Conservation (phyloP, 2,329 filamentous ascomycete species). For the Rhinocladiella similis region DNA sequence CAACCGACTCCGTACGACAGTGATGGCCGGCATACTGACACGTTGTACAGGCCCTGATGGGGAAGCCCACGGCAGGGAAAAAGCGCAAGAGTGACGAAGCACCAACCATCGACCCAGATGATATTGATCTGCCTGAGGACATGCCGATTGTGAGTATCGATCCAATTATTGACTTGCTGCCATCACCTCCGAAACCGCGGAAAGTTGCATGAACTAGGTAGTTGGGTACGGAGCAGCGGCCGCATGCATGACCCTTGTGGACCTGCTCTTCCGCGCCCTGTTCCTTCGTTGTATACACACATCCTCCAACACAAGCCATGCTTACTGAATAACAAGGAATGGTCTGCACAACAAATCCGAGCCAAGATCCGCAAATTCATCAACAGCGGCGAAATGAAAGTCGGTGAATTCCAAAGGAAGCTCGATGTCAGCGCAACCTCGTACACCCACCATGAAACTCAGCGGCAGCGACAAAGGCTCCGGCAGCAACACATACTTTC, state of each 20-base stretch:
- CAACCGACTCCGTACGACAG: no score
- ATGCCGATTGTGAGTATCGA: background rate
- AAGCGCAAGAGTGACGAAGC: constrained; percentile 11
- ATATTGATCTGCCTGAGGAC: background rate
- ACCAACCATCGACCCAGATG: constrained; percentile 1
- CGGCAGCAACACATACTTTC: constrained; percentile 33
- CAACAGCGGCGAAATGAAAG: constrained; percentile 29
- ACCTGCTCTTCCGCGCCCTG: background rate
- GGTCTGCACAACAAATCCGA: constrained; percentile 36
- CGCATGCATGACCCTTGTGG: background rate
- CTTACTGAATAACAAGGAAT: no score
- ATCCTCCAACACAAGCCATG: no score
- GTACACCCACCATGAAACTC: constrained; percentile 39
- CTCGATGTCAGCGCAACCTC: constrained; percentile 23
- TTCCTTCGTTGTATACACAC: no score
- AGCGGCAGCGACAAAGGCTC: constrained; percentile 8
- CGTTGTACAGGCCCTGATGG: no score
- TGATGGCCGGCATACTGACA: no score
- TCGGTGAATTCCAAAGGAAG: constrained; percentile 11
- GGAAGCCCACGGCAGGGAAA: background rate
- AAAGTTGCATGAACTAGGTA: background rate
- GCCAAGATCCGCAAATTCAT: constrained; percentile 45
- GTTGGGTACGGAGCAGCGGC: background rate
- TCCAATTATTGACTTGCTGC: background rate
- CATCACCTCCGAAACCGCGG: background rate